A percentile compares a stretch with the other conserved stretches of the same genome.
Evolutionary conservation across 1,284 basidiomycete genomes (phyloP).

Genomic region (Pyrrhoderma noxium): DNA sequence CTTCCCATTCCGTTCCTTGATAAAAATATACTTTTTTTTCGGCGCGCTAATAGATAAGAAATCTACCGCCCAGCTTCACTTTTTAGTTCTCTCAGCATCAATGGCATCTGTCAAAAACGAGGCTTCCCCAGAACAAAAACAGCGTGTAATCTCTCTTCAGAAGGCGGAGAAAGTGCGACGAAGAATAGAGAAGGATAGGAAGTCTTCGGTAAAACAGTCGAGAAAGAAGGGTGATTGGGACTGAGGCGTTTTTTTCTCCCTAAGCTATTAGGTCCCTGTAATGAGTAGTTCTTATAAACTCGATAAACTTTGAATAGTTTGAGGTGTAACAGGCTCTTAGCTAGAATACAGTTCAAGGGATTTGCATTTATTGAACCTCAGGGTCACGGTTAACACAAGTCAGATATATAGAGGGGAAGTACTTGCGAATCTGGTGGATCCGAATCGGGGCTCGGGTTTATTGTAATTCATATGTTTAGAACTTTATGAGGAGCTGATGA

Average conservation of each 20-base stretch:
- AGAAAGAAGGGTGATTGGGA: slow-evolving; percentile 29
- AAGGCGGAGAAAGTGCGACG: slow-evolving; percentile 39
- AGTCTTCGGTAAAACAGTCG: slow-evolving; percentile 37
- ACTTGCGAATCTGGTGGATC: too few relatives aligned
- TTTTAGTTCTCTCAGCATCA: slow-evolving; percentile 42
- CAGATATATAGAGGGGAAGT: too few relatives aligned
- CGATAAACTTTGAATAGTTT: too few relatives aligned
- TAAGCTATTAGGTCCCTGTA: too few relatives aligned
- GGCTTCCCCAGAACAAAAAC: slow-evolving; percentile 47
- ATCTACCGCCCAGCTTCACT: slow-evolving; percentile 40
- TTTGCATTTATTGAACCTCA: background rate
- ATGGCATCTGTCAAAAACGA: slow-evolving; percentile 43
- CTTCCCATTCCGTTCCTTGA: background rate
- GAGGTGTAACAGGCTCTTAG: too few relatives aligned
- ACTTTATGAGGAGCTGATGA: too few relatives aligned
- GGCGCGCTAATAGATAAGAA: background rate
- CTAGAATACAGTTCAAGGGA: too few relatives aligned
- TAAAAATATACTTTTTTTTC: background rate
- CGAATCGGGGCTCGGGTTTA: too few relatives aligned
- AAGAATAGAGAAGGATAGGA: slow-evolving; percentile 43
- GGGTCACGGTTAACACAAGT: background rate
- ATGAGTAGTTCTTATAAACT: background rate
- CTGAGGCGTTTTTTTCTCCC: too few relatives aligned
- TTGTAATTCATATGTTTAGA: too few relatives aligned
- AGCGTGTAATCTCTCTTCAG: slow-evolving; percentile 43